These are phyloP conservation scores for Cercospora brassicicola DNA, from an alignment of 2,329 filamentous ascomycete species.

Conservation along the genomic window DNA sequence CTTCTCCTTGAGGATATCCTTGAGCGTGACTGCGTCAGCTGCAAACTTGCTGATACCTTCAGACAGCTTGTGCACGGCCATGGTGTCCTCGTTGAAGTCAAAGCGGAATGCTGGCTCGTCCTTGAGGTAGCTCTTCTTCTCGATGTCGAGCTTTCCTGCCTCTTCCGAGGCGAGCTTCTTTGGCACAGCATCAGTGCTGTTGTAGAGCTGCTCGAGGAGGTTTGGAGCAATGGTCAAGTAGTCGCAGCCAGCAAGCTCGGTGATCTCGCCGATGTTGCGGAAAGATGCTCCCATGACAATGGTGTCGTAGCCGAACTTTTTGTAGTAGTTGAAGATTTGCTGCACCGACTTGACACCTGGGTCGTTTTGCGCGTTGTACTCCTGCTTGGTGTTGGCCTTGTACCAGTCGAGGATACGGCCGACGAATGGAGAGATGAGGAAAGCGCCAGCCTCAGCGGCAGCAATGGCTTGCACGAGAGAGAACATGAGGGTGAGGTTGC, in stretches of 20 bases:
- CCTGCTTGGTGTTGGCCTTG: constrained; percentile 94
- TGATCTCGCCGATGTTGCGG: constrained; percentile 94
- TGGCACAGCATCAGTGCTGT: constrained; percentile 76
- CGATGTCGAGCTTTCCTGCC: constrained; percentile 69
- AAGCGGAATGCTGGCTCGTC: constrained; percentile 92
- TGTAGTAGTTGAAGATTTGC: constrained; percentile 99
- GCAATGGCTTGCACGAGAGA: constrained; percentile 91
- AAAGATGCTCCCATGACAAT: constrained; percentile 99
- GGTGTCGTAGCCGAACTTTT: constrained; percentile 98
- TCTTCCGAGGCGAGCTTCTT: constrained; percentile 81
- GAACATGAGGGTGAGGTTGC: constrained; percentile 99
- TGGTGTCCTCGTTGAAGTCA: constrained; percentile 99
- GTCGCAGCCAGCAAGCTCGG: constrained; percentile 95
- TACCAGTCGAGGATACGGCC: constrained; percentile 99
- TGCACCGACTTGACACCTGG: constrained; percentile 94
- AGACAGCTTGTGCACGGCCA: constrained; percentile 98
- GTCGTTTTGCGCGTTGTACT: constrained; percentile 85
- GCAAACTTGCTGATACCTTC: constrained; percentile 99
- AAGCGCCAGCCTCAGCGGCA: constrained; percentile 90
- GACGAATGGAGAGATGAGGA: constrained; percentile 98
- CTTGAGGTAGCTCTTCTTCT: constrained; percentile 88
- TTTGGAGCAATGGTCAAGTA: constrained; percentile 97
- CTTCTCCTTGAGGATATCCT: constrained; percentile 89
- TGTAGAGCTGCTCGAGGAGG: constrained; percentile 90
- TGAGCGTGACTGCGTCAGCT: constrained; percentile 89